phyloP scores from a whole-genome alignment of 2,329 filamentous ascomycete genomes.

The Fusarium proliferatum region DNA sequence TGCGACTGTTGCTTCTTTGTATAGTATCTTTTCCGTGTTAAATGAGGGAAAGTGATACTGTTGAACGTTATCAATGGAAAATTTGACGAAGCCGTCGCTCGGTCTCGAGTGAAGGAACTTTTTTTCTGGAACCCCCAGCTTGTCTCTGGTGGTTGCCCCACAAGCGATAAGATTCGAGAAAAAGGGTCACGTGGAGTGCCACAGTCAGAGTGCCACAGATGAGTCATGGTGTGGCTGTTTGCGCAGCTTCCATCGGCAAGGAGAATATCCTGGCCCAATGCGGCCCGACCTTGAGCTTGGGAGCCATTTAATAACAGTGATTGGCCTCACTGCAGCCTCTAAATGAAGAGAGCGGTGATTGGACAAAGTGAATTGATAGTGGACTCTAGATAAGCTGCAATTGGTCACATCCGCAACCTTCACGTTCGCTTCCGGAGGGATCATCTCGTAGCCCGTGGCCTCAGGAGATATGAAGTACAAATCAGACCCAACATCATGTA shows the following conservation, averaged over 20 bases:
- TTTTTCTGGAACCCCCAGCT: conserved; percentile 45
- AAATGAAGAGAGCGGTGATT: conserved; percentile 30
- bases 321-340: conserved; percentile 32
- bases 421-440: conserved; percentile 25
- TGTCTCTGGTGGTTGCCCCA: conserved; percentile 30
- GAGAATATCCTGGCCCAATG: conserved; percentile 6
- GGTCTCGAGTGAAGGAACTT: conserved; percentile 47
- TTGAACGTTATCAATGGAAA: conserved; percentile 46
- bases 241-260: conserved; percentile 3
- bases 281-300: conserved; percentile 11
- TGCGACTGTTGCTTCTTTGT: neutral
- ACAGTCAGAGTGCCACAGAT: neutral
- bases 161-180: conserved; percentile 34
- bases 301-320: conserved; percentile 32
- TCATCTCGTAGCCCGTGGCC: conserved; percentile 21
- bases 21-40: neutral
- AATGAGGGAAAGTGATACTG: conserved; percentile 20
- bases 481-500: neutral
- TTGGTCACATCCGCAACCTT: conserved; percentile 28
- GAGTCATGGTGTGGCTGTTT: conserved; percentile 30
- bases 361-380: conserved; percentile 9
- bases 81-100: conserved; percentile 48
- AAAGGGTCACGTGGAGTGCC: conserved; percentile 30
- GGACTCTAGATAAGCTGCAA: conserved; percentile 20
- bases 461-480: conserved; percentile 6